Evolutionary conservation across 495 filamentous ascomycete genomes (phyloP).

Genomic region (Parmelia sp.): DNA sequence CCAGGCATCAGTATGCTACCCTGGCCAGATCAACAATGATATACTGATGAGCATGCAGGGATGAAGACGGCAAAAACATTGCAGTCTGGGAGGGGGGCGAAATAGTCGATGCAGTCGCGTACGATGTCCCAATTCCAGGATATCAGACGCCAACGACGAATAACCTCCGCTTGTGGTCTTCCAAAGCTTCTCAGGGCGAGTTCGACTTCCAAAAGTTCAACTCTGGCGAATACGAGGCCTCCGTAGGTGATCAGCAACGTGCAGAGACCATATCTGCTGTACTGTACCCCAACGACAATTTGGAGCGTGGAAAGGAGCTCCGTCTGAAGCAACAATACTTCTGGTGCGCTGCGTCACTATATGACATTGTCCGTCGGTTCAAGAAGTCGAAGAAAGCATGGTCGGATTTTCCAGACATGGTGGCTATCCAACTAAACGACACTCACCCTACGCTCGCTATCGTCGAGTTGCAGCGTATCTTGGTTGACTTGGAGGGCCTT

Average conservation of each 20-base stretch:
- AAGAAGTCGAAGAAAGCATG: slow-evolving; percentile 92
- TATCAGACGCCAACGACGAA: slow-evolving; percentile 87
- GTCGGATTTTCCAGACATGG: slow-evolving; percentile 86
- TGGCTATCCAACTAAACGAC: slow-evolving; percentile 97
- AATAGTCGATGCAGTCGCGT: slow-evolving; percentile 85
- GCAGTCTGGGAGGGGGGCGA: slow-evolving; percentile 87
- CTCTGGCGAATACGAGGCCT: slow-evolving; percentile 93
- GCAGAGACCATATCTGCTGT: slow-evolving; percentile 98
- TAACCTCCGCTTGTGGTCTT: slow-evolving; percentile 93
- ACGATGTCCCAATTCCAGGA: slow-evolving; percentile 91
- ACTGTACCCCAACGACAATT: slow-evolving; percentile 94
- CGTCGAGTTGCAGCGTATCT: slow-evolving; percentile 87
- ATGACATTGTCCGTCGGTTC: slow-evolving; percentile 93
- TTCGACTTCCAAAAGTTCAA: slow-evolving; percentile 99
- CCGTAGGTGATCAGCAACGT: slow-evolving; percentile 89
- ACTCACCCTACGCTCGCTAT: slow-evolving; percentile 96
- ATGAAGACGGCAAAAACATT: slow-evolving; percentile 67
- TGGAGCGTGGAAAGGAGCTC: slow-evolving; percentile 94
- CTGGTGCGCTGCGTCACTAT: slow-evolving; percentile 95
- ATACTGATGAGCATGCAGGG: slow-evolving; percentile 34
- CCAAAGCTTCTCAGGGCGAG: slow-evolving; percentile 92
- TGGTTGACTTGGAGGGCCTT: slow-evolving; percentile 82
- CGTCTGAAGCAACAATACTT: slow-evolving; percentile 99
- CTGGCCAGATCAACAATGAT: not conserved
- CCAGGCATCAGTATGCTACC: slow-evolving; percentile 50